A percentile compares a stretch with the other conserved stretches of the same genome.
These are phyloP conservation scores for Xylaria flabelliformis DNA, from an alignment of 495 filamentous ascomycete genomes.

Conservation along the genomic window DNA sequence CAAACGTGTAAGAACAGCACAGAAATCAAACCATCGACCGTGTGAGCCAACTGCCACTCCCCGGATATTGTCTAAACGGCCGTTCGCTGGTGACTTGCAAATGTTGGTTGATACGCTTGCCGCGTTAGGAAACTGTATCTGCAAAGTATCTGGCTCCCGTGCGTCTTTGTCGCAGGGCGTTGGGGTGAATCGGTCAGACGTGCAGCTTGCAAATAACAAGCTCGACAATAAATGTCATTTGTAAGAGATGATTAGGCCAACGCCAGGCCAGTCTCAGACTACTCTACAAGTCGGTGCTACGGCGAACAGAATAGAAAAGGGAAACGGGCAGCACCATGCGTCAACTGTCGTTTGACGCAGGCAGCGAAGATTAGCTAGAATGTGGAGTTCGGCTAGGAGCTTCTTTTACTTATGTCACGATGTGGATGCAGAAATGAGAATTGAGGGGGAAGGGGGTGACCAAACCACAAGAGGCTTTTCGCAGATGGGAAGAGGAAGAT, in stretches of 20 bases:
- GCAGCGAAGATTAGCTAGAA: conserved; percentile 1
- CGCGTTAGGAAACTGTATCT: conserved; percentile 1
- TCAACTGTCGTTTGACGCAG: neutral
- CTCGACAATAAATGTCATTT: neutral
- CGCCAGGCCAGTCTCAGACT: neutral
- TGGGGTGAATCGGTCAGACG: neutral
- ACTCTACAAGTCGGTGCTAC: conserved; percentile 11
- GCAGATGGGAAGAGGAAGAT: neutral
- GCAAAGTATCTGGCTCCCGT: neutral
- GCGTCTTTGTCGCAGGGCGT: conserved; percentile 11
- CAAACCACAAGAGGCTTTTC: neutral
- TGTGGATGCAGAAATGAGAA: neutral
- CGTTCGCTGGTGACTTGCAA: conserved; percentile 1
- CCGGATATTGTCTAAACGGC: neutral
- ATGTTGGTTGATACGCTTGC: neutral
- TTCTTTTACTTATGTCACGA: conserved; percentile 5
- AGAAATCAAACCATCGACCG: conserved; percentile 6
- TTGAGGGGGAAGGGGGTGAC: neutral
- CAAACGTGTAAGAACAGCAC: neutral
- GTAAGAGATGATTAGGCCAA: neutral
- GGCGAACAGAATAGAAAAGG: neutral
- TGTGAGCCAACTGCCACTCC: conserved; percentile 11
- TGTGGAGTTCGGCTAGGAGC: neutral
- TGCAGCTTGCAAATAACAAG: neutral
- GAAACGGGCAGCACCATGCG: neutral